phyloP scores from a whole-genome alignment of 1,284 basidiomycete genomes.

The Phenoliferia sp. region DNA sequence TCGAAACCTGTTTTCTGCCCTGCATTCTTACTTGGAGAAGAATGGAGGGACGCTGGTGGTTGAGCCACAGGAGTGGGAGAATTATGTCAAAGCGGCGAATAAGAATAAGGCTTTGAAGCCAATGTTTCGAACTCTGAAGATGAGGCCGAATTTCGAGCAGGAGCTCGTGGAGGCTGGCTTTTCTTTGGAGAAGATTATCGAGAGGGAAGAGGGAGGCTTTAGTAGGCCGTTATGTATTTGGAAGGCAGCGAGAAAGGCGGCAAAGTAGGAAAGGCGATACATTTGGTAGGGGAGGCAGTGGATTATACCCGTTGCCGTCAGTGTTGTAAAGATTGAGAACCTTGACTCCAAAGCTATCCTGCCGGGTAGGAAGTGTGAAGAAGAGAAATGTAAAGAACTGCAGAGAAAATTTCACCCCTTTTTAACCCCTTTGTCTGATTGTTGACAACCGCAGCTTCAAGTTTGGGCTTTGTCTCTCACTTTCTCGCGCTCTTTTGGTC shows the following conservation, averaged over 20 bases:
- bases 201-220: constrained; percentile 31
- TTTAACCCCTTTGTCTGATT: too few relatives aligned
- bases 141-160: constrained; percentile 25
- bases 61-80: constrained; percentile 32
- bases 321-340: too few relatives aligned
- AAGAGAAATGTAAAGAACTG: too few relatives aligned
- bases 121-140: constrained; percentile 11
- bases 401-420: too few relatives aligned
- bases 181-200: constrained; percentile 14
- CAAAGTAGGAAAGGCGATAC: constrained; percentile 19
- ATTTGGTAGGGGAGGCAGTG: too few relatives aligned
- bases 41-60: constrained; percentile 17
- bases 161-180: constrained; percentile 24
- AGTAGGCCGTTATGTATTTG: constrained; percentile 26
- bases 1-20: constrained; percentile 11
- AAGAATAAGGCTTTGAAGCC: constrained; percentile 24
- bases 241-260: background rate
- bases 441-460: too few relatives aligned
- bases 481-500: too few relatives aligned
- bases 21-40: background rate
- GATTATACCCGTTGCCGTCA: too few relatives aligned
- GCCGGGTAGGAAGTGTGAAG: too few relatives aligned
- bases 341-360: too few relatives aligned
- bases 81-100: constrained; percentile 18
- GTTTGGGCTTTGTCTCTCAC: too few relatives aligned